Percentiles rank a stretch among this genome's conserved stretches.
Conservation (phyloP, 202 grass and related monocot species). For the Brachypodium distachyon region DNA sequence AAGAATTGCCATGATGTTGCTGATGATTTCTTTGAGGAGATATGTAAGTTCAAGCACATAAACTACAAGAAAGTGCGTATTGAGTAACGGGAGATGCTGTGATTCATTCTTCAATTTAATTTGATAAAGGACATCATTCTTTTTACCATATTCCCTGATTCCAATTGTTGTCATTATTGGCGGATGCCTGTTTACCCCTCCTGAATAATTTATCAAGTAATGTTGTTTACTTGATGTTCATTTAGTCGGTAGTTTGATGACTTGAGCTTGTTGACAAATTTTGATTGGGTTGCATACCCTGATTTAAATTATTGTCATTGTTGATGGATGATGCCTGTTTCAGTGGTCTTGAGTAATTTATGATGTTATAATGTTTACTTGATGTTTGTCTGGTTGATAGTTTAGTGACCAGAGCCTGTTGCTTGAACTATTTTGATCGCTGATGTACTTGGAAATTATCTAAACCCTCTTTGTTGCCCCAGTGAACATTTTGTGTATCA, state of each 20-base stretch:
- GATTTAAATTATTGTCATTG: background rate
- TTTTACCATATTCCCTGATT: background rate
- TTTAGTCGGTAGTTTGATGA: background rate
- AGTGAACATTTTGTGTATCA: background rate
- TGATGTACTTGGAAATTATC: background rate
- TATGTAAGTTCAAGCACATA: constrained; percentile 86
- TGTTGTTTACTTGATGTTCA: background rate
- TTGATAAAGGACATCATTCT: background rate
- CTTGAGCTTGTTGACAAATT: constrained; percentile 19
- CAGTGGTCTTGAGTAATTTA: background rate
- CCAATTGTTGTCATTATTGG: background rate
- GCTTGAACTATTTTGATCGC: background rate
- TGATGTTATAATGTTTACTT: background rate
- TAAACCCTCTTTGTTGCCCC: background rate
- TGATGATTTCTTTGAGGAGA: constrained; percentile 96
- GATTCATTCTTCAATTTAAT: constrained; percentile 21
- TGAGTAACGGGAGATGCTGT: constrained; percentile 42
- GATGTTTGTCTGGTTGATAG: background rate
- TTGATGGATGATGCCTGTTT: background rate
- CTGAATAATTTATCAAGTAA: background rate
- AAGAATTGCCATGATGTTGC: constrained; percentile 89
- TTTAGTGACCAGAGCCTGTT: background rate
- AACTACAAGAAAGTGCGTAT: constrained; percentile 62
- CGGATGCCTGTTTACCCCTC: constrained; percentile 1
- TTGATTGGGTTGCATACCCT: background rate